A percentile compares a stretch with the other conserved stretches of the same genome.
Evolutionary conservation across 1,284 basidiomycete genomes (phyloP).

Genomic region (Lentinula novae-zelandiae): DNA sequence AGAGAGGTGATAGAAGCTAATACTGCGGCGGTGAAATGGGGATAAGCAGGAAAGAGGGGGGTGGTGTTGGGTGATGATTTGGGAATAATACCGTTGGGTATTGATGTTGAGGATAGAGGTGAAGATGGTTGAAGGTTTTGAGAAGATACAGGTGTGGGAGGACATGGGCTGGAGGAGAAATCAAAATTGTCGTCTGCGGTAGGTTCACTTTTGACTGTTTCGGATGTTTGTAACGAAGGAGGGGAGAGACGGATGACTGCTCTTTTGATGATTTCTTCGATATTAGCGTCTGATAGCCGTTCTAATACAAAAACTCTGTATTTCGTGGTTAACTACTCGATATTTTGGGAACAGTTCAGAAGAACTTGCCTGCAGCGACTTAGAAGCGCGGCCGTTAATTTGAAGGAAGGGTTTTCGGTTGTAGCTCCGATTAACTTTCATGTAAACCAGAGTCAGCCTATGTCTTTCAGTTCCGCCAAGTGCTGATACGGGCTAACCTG

Average conservation of each 20-base stretch:
- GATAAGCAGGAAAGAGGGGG: slow-evolving; percentile 27
- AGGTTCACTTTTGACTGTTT: slow-evolving; percentile 9
- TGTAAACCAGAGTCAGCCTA: not conserved
- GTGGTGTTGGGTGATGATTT: slow-evolving; percentile 3
- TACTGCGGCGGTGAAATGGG: slow-evolving; percentile 46
- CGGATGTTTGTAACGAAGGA: slow-evolving; percentile 9
- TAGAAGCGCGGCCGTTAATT: slow-evolving; percentile 71
- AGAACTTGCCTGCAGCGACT: slow-evolving; percentile 72
- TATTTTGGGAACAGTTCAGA: not conserved
- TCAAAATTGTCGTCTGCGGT: not conserved
- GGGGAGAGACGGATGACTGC: slow-evolving; percentile 41
- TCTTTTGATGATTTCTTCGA: slow-evolving; percentile 46
- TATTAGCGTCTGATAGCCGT: slow-evolving; percentile 56
- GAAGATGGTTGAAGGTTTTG: slow-evolving; percentile 2
- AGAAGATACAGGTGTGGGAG: slow-evolving; percentile 15
- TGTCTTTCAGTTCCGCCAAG: not conserved
- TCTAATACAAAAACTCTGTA: slow-evolving; percentile 62
- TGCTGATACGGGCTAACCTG: slow-evolving; percentile 40
- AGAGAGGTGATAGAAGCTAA: slow-evolving; percentile 52
- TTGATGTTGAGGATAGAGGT: not conserved
- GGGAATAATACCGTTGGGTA: not conserved
- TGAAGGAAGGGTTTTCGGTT: slow-evolving; percentile 92
- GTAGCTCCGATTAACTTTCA: slow-evolving; percentile 78
- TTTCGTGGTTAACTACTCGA: slow-evolving; percentile 1
- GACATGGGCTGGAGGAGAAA: not conserved